A percentile compares a stretch with the other conserved stretches of the same genome.
phyloP scores from a whole-genome alignment of 2,329 filamentous ascomycete species.

The Ilyonectria sp. region DNA sequence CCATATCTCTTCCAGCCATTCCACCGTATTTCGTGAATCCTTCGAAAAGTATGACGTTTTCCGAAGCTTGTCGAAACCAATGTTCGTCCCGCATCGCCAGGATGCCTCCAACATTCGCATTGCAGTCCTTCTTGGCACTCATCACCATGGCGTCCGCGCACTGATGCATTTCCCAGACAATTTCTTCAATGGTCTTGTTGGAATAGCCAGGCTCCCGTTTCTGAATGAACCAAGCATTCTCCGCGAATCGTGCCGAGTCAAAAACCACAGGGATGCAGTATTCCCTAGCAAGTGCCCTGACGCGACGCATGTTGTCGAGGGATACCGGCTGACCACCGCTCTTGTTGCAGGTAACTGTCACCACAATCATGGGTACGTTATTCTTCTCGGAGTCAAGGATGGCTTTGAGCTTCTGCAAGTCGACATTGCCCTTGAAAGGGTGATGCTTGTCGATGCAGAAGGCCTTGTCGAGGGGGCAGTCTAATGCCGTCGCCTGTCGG shows the following conservation, averaged over 20 bases:
- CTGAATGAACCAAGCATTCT: constrained; percentile 45
- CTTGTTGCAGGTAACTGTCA: constrained; percentile 47
- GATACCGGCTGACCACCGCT: constrained; percentile 44
- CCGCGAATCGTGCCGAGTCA: constrained; percentile 46
- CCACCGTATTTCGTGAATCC: background rate
- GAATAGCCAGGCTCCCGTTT: constrained; percentile 40
- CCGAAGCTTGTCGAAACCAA: background rate
- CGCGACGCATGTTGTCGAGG: constrained; percentile 43
- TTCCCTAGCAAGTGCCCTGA: constrained; percentile 27
- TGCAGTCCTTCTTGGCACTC: constrained; percentile 45
- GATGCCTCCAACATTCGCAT: constrained; percentile 44
- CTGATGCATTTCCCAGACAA: constrained; percentile 43
- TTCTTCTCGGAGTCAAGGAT: constrained; percentile 1
- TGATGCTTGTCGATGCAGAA: constrained; percentile 7
- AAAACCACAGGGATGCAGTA: constrained; percentile 42
- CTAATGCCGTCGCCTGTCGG: background rate
- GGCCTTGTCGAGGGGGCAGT: background rate
- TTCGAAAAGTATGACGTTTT: background rate
- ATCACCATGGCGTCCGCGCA: constrained; percentile 45
- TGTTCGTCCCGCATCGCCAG: background rate
- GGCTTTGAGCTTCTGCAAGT: background rate
- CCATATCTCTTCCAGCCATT: background rate
- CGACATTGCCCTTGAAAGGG: constrained; percentile 22
- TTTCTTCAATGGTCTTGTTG: constrained; percentile 31
- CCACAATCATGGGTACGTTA: constrained; percentile 35